Evolutionary conservation across 148 eudicot genomes (phyloP), one percentile per base, ranked within the genome.

Genomic region (Arctostaphylos glauca): DNA sequence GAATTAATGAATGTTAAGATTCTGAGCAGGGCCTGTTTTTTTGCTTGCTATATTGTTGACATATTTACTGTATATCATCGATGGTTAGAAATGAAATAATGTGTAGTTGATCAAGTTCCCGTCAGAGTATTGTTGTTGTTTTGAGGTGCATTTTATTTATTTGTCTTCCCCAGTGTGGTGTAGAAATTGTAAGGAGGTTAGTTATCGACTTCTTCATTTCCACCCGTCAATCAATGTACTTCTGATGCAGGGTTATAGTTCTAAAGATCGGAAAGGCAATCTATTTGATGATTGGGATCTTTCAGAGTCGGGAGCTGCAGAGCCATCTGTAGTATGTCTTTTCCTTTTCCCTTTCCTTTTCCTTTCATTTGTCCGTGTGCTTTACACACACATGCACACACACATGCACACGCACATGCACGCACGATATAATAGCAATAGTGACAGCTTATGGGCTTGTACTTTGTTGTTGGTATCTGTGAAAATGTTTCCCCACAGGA

Each of bases 281-380:
- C 78, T 90, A 58, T 90, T 97, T 80, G 92, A 97, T 83, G 98
- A 94, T 81, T 97, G 99, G 99, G 99, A 97, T 85, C 89, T 94
- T 43, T 90, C 98, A 76, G 99, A 97, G 83, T 89, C 99, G 62
- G 94, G 89, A 54, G 90, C 94, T 83, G 86, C 93, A 79, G 95
- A 91, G 67, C 86, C 82, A 68, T 88, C 98, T 48, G 97, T 91
- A 89, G 99, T 93, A 89, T 67, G 79, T 62, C 80, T 21, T 76
- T 81, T 80, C 23, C n/a, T 84, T 77, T 66, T 48, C 23, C n/a
- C 83, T 77, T 66, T 48, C 62, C 80, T 46, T 21, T n/a, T 83
- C 9, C 15, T 79, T 55, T 60, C 12, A 49, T 47, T 55, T 13
- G 43, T 6, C 18, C 2, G 71, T 13, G 12, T 16, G 25, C 16